Evolutionary conservation across 2,329 filamentous ascomycete genomes (phyloP).

Genomic region (Xylariaceae sp.): DNA sequence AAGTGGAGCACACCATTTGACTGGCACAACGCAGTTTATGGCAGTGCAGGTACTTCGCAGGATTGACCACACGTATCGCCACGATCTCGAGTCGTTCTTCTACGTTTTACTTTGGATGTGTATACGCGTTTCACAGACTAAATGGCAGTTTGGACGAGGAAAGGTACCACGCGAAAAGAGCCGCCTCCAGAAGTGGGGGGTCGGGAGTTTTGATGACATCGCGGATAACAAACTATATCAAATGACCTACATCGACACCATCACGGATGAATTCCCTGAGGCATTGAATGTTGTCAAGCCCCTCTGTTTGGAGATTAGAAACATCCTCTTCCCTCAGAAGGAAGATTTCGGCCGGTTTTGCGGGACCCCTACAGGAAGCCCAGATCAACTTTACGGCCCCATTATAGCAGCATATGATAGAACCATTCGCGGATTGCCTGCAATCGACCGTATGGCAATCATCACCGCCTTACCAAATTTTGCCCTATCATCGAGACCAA

Average conservation of each 20-base stretch:
- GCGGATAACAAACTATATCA: conserved; percentile 3
- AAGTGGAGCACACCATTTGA: conserved; percentile 6
- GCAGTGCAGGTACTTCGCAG: not conserved
- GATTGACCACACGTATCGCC: too few species aligned
- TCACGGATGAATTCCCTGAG: conserved; percentile 8
- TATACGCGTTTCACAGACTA: too few species aligned
- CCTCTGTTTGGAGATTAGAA: conserved; percentile 6
- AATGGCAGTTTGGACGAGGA: too few species aligned
- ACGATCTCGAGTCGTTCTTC: too few species aligned
- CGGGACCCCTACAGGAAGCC: conserved; percentile 2
- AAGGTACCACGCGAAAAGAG: not conserved
- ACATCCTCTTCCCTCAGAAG: conserved; percentile 2
- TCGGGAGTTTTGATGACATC: conserved; percentile 1
- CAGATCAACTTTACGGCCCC: conserved; percentile 7
- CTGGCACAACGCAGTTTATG: conserved; percentile 18
- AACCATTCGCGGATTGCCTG: too few species aligned
- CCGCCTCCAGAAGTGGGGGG: conserved; percentile 1
- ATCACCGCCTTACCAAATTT: too few species aligned
- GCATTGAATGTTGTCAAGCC: not conserved
- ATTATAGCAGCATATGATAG: conserved; percentile 8
- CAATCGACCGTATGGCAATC: too few species aligned
- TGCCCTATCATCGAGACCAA: too few species aligned
- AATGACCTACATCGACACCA: conserved; percentile 5
- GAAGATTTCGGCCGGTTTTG: not conserved
- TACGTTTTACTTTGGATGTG: too few species aligned